Percentiles rank a stretch among this genome's conserved stretches.
phyloP scores from a whole-genome alignment of 2,329 filamentous ascomycete genomes.

The Elsinoe ampelina region DNA sequence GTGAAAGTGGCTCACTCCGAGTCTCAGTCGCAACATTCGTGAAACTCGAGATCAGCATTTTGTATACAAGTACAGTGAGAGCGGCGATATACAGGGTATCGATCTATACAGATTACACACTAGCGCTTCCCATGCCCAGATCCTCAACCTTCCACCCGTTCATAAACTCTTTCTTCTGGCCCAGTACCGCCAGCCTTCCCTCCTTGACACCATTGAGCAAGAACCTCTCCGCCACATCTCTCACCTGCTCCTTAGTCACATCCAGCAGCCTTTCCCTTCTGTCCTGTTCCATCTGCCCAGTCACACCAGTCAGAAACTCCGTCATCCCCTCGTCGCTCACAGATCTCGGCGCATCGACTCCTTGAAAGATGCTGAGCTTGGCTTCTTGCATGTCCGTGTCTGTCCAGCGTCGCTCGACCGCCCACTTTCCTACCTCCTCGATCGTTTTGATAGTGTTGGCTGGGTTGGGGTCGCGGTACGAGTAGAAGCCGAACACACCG shows the following conservation, averaged over 20 bases:
- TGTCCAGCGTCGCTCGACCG: constrained; percentile 69
- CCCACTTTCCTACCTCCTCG: constrained; percentile 72
- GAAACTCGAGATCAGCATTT: neutral
- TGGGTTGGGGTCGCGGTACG: constrained; percentile 93
- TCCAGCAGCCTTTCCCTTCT: constrained; percentile 78
- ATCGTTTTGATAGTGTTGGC: constrained; percentile 80
- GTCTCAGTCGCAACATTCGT: neutral
- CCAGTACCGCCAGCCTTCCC: constrained; percentile 64
- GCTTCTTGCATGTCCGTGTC: constrained; percentile 86
- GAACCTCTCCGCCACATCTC: constrained; percentile 70
- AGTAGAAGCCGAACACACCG: constrained; percentile 88
- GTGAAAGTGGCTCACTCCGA: neutral
- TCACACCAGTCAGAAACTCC: constrained; percentile 74
- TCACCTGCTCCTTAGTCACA: constrained; percentile 71
- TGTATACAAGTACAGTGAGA: constrained; percentile 10
- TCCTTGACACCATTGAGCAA: constrained; percentile 48
- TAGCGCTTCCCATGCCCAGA: constrained; percentile 48
- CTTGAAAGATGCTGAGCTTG: constrained; percentile 89
- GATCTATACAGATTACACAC: constrained; percentile 13
- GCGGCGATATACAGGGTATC: constrained; percentile 16
- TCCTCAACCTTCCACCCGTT: constrained; percentile 69
- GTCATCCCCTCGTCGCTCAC: constrained; percentile 83
- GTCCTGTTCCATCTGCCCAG: constrained; percentile 78
- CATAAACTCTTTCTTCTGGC: constrained; percentile 73
- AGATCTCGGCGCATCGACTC: constrained; percentile 76